Evolutionary conservation across 169 alveolate genomes (phyloP).

Genomic region (Cryptosporidium ryanae): DNA sequence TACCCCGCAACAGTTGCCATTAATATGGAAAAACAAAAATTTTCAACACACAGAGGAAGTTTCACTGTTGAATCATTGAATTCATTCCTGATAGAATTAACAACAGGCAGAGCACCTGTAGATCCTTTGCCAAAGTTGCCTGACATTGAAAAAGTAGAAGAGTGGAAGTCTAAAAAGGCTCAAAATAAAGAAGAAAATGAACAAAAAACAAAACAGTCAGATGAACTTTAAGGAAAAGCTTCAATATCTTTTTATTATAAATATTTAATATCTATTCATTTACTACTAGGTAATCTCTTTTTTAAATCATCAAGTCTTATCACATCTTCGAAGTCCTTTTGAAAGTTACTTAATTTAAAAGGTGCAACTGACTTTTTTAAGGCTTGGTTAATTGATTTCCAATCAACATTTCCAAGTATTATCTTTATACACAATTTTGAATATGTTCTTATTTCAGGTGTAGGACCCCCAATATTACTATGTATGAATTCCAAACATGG

Average conservation of each 20-base stretch:
- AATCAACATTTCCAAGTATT: slow-evolving; percentile 23
- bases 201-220: not conserved
- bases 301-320: slow-evolving; percentile 4
- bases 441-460: slow-evolving; percentile 65
- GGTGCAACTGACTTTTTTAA: slow-evolving; percentile 57
- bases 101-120: slow-evolving; percentile 66
- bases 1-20: slow-evolving; percentile 92
- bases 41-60: slow-evolving; percentile 72
- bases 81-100: slow-evolving; percentile 48
- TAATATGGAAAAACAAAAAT: slow-evolving; percentile 79
- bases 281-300: not conserved
- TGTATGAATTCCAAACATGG: slow-evolving; percentile 63
- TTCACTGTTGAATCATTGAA: slow-evolving; percentile 66
- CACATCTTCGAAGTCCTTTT: slow-evolving; percentile 58
- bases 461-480: slow-evolving; percentile 58
- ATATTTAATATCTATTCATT: not conserved
- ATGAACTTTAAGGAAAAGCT: slow-evolving; percentile 18
- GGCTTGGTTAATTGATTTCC: slow-evolving; percentile 35
- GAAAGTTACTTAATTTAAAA: slow-evolving; percentile 32
- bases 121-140: slow-evolving; percentile 66
- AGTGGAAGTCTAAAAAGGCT: slow-evolving; percentile 38
- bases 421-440: slow-evolving; percentile 42
- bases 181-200: not conserved
- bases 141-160: slow-evolving; percentile 2
- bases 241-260: not conserved